phyloP scores from a whole-genome alignment of 2,329 filamentous ascomycete species.

The Helotiales sp. region DNA sequence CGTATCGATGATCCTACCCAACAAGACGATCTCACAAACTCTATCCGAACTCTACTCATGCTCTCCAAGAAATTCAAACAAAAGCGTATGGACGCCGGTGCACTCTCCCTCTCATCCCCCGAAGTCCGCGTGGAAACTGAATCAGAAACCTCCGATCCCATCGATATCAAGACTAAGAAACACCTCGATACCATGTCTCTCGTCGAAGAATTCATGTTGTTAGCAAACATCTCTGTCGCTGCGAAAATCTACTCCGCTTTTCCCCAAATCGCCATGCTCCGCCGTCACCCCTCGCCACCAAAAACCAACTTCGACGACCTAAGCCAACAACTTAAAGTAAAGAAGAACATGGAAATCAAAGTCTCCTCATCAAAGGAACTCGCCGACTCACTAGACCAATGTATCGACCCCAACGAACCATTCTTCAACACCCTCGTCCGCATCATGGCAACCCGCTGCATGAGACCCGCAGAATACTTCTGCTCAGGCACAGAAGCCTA shows the following conservation, averaged over 20 bases:
- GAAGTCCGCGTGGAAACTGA: slow-evolving; percentile 96
- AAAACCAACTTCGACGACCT: slow-evolving; percentile 97
- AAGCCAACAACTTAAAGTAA: slow-evolving; percentile 84
- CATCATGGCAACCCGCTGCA: slow-evolving; percentile 96
- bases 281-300: slow-evolving; percentile 87
- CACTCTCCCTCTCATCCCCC: slow-evolving; percentile 92
- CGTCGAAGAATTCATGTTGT: slow-evolving; percentile 98
- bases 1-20: slow-evolving; percentile 88
- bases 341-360: slow-evolving; percentile 76
- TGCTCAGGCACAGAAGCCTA: slow-evolving; percentile 90
- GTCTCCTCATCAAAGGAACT: slow-evolving; percentile 90
- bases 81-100: slow-evolving; percentile 95
- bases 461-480: slow-evolving; percentile 99
- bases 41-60: slow-evolving; percentile 83
- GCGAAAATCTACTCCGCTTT: slow-evolving; percentile 88
- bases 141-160: slow-evolving; percentile 91
- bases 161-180: slow-evolving; percentile 94
- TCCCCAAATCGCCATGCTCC: slow-evolving; percentile 91
- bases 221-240: slow-evolving; percentile 95
- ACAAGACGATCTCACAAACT: slow-evolving; percentile 83
- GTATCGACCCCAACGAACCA: slow-evolving; percentile 75
- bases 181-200: slow-evolving; percentile 94
- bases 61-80: slow-evolving; percentile 92
- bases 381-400: slow-evolving; percentile 86
- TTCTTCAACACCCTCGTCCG: slow-evolving; percentile 99